Percentiles rank a stretch among this genome's conserved stretches.
Evolutionary conservation across 2,329 filamentous ascomycete species (phyloP).

Genomic region (Chaetothyriales sp.): DNA sequence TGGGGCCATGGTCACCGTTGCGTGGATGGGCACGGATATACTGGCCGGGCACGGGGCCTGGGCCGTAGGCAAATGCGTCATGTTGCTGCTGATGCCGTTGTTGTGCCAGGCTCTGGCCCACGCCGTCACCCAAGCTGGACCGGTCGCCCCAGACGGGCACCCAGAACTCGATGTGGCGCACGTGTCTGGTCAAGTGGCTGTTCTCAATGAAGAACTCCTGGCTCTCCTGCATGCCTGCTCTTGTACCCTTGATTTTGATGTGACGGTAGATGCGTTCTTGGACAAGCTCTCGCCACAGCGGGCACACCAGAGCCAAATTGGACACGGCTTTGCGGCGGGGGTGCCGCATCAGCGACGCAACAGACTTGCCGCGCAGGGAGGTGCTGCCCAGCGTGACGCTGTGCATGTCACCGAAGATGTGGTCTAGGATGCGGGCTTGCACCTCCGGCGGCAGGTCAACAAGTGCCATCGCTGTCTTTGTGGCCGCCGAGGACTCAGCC

Average conservation of each 20-base stretch:
- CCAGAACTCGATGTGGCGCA: slow-evolving; percentile 63
- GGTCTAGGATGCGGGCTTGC: slow-evolving; percentile 55
- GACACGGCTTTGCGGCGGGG: slow-evolving; percentile 53
- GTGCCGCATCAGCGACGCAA: slow-evolving; percentile 43
- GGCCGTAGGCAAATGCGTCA: background rate
- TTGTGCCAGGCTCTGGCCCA: slow-evolving; percentile 4
- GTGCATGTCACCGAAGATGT: slow-evolving; percentile 53
- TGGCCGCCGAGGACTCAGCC: background rate
- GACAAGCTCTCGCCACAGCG: slow-evolving; percentile 50
- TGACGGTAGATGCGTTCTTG: slow-evolving; percentile 60
- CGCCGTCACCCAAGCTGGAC: slow-evolving; percentile 8
- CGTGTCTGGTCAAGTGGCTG: slow-evolving; percentile 45
- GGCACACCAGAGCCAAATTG: slow-evolving; percentile 44
- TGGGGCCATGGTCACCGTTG: slow-evolving; percentile 7
- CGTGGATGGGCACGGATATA: slow-evolving; percentile 7
- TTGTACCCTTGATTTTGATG: slow-evolving; percentile 59
- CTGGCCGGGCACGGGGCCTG: background rate
- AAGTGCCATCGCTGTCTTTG: slow-evolving; percentile 5
- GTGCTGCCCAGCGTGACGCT: slow-evolving; percentile 44
- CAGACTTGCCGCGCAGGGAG: slow-evolving; percentile 44
- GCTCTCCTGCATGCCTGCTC: slow-evolving; percentile 45
- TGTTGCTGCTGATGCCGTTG: slow-evolving; percentile 3
- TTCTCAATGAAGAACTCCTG: slow-evolving; percentile 45
- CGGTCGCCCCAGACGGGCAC: slow-evolving; percentile 56
- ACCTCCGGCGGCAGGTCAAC: slow-evolving; percentile 50